Evolutionary conservation across 2,329 filamentous ascomycete species (phyloP).

Genomic region (Elsinoe ampelina): DNA sequence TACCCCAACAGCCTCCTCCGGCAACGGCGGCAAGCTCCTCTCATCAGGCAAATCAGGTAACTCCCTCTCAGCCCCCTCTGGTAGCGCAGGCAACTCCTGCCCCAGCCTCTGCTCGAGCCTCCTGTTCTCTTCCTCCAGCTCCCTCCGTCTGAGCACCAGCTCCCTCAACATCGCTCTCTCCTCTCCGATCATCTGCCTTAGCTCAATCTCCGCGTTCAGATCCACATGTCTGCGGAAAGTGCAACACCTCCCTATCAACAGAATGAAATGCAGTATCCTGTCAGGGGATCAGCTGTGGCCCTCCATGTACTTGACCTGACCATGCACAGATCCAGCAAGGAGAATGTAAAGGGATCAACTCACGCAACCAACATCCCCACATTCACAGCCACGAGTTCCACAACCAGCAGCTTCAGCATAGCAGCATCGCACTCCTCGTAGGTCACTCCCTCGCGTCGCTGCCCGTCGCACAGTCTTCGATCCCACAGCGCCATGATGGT

Average conservation of each 20-base stretch:
- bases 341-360: not conserved
- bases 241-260: not conserved
- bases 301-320: too few species aligned
- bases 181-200: not conserved
- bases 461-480: not conserved
- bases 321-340: not conserved
- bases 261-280: not conserved
- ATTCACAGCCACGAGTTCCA: not conserved
- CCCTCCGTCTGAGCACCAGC: not conserved
- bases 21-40: not conserved
- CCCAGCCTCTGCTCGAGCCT: not conserved
- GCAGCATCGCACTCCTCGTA: not conserved
- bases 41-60: not conserved
- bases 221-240: not conserved
- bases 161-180: not conserved
- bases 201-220: not conserved
- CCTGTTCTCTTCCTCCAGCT: not conserved
- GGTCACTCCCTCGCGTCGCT: not conserved
- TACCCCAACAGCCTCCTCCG: not conserved
- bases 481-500: not conserved
- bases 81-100: not conserved
- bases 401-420: not conserved
- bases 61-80: not conserved
- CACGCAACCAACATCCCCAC: not conserved
- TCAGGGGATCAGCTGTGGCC: too few species aligned